Evolutionary conservation across 2,329 filamentous ascomycete genomes (phyloP).

Genomic region (Colletotrichum orchidophilum): DNA sequence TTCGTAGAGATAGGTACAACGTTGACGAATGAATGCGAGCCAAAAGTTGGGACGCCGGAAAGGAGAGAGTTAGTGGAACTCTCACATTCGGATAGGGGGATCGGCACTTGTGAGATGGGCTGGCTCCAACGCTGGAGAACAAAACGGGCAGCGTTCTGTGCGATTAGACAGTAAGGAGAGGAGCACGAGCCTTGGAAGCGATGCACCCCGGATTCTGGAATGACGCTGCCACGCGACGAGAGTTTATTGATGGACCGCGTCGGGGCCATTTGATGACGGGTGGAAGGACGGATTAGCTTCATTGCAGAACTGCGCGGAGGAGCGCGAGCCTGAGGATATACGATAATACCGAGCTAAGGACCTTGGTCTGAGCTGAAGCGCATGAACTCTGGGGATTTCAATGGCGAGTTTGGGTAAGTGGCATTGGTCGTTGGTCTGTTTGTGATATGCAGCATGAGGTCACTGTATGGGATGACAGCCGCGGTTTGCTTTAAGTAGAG

Average conservation of each 20-base stretch:
- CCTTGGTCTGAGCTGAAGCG: neutral
- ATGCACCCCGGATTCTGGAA: conserved; percentile 20
- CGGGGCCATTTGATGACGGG: conserved; percentile 15
- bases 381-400: conserved; percentile 12
- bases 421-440: neutral
- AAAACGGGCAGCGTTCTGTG: neutral
- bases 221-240: neutral
- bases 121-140: neutral
- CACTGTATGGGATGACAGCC: conserved; percentile 15
- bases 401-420: neutral
- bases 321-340: neutral
- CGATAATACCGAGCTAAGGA: neutral
- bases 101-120: neutral
- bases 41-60: neutral
- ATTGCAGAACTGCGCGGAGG: neutral
- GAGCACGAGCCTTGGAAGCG: neutral
- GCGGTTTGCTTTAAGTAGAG: neutral
- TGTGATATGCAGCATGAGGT: conserved; percentile 17
- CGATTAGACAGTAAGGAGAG: neutral
- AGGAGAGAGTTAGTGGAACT: neutral
- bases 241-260: neutral
- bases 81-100: neutral
- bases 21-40: neutral
- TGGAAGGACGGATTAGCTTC: conserved; percentile 14
- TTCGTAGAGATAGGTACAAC: conserved; percentile 21